These are phyloP conservation scores for Yueomyces sinensis DNA, from an alignment of 805 yeast genomes.

Conservation along the genomic window DNA sequence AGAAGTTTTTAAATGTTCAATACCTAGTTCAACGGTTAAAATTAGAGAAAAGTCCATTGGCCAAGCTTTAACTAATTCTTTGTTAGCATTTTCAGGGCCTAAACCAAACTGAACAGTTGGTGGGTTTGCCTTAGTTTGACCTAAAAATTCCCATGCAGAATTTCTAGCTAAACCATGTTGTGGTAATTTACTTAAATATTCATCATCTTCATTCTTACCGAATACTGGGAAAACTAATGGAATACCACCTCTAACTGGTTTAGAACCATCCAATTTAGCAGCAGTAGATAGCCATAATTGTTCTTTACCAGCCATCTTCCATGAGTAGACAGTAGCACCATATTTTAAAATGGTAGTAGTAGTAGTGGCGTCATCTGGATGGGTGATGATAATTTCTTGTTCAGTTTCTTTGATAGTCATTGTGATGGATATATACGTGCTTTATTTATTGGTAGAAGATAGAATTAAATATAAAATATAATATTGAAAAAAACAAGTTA, in stretches of 20 bases:
- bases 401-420: conserved; percentile 63
- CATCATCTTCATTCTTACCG: conserved; percentile 55
- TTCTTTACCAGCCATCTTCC: conserved; percentile 62
- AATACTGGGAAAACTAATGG: conserved; percentile 92
- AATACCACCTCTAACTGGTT: conserved; percentile 94
- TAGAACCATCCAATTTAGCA: conserved; percentile 81
- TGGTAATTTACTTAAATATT: conserved; percentile 54
- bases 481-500: too few relatives aligned
- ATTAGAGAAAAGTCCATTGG: conserved; percentile 63
- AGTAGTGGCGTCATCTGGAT: conserved; percentile 38
- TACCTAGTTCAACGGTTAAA: conserved; percentile 49
- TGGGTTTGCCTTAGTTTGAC: conserved; percentile 57
- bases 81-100: conserved; percentile 69
- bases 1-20: conserved; percentile 46
- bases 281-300: conserved; percentile 71
- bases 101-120: conserved; percentile 85
- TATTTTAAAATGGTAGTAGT: conserved; percentile 58
- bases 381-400: conserved; percentile 45
- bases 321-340: conserved; percentile 83
- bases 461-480: too few relatives aligned
- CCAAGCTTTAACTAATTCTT: conserved; percentile 50
- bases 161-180: conserved; percentile 96
- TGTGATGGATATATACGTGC: too few relatives aligned
- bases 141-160: conserved; percentile 86
- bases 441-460: too few relatives aligned